Percentiles rank a stretch among this genome's conserved stretches.
Conservation (phyloP, 495 filamentous ascomycete genomes). For the Neurospora sp. region DNA sequence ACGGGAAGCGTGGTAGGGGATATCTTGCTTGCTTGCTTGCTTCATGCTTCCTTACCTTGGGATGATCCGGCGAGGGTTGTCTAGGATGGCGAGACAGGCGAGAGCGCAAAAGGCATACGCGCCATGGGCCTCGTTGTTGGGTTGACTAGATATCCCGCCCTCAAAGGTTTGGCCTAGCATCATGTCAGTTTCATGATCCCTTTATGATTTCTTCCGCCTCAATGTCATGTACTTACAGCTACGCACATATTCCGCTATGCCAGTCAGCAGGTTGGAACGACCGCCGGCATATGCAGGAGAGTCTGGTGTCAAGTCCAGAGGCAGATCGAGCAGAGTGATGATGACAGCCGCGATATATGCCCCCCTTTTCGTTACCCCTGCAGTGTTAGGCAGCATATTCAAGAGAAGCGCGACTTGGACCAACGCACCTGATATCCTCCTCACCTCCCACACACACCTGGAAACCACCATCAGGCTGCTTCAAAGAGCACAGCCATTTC, state of each 20-base stretch:
- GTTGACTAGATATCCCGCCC: slow-evolving; percentile 77
- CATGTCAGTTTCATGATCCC: background rate
- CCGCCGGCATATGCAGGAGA: slow-evolving; percentile 34
- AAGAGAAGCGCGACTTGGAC: background rate
- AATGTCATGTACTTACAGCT: slow-evolving; percentile 48
- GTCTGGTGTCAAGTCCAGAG: slow-evolving; percentile 62
- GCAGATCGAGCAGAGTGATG: slow-evolving; percentile 72
- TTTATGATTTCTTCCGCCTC: background rate
- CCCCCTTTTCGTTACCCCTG: slow-evolving; percentile 42
- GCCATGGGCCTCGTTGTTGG: slow-evolving; percentile 84
- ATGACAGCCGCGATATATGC: slow-evolving; percentile 82
- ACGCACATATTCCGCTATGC: slow-evolving; percentile 67
- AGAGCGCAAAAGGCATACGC: slow-evolving; percentile 94
- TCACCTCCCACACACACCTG: slow-evolving; percentile 72
- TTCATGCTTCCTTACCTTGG: slow-evolving; percentile 37
- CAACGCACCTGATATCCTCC: slow-evolving; percentile 72
- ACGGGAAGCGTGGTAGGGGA: background rate
- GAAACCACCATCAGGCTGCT: slow-evolving; percentile 78
- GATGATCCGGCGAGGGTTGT: slow-evolving; percentile 61
- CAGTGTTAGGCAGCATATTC: background rate
- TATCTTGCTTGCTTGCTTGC: background rate
- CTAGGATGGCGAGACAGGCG: slow-evolving; percentile 75
- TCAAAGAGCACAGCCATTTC: slow-evolving; percentile 75
- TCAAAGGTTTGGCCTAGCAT: slow-evolving; percentile 78
- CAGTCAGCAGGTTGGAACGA: slow-evolving; percentile 47